Evolutionary conservation across 345 rosid species (phyloP), one percentile per base, ranked within the genome.

Genomic region (Arabis hirsuta): DNA sequence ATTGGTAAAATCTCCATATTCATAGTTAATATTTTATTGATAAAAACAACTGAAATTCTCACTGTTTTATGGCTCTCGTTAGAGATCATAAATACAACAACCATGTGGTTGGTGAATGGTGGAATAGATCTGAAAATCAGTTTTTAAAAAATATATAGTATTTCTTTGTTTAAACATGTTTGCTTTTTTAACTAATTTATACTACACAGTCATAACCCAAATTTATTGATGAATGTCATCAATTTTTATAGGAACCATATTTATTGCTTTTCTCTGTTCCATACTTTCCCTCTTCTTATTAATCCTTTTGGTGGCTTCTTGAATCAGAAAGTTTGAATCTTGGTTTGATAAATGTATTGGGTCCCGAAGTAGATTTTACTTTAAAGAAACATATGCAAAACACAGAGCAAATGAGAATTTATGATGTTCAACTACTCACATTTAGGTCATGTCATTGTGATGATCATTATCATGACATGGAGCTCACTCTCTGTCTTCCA

Each of bases 51-150:
- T 27, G 12, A 45, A 61, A 27, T 42, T 63, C 29, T 42, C 6
- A 22, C 20, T 57, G 60, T 58, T 65, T 39, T 4, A 27, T 66
- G 46, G 27, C 4, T 54, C 55, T 60, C 73, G 57, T 58, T 55
- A 76, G 74, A 75, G 75, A 39, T 69, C 76, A 75, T 79, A 50
- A 79, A 79, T 75, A 45, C 70, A 70, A 51, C 56, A 14, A 56
- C 66, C 73, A 71, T 71, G 68, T 72, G 67, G 77, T 76, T 63
- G 82, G 57, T 75, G 67, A 70, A 12, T 48, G 58, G 70, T 76
- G 71, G 66, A 76, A 50, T 63, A 54, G 66, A 76, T 69, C 71
- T 56, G 41, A 47, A 55, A 53, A 52, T 11, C 61, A 20, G 42
- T 38, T 51, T 2, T 50, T 50, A 4, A 27, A 27, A 29, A 0